Base-by-base conservation (phyloP, 129 eudicot genomes). In the Oenanthe sinensis region DNA sequence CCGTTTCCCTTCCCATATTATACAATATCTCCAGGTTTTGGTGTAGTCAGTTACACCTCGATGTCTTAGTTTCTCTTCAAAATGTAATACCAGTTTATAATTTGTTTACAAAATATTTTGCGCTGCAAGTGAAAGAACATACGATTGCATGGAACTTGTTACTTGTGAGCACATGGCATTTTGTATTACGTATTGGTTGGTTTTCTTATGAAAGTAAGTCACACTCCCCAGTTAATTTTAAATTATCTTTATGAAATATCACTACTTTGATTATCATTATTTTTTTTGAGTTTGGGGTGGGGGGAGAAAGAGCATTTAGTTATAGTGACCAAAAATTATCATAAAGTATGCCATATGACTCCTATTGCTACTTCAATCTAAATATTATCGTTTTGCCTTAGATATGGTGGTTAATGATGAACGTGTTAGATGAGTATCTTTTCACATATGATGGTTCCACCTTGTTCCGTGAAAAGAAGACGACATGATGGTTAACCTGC, bases 371-470 rank as follows among this genome's bases (percentile, higher is more conserved):
- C 24, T 28, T 65, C 30, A 65, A 12, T 30, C 65, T 19, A 5
- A 20, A 4, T 17, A 24, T 19, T 48, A 20, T 55, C 39, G 37
- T n/a, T 14, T 69, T 26, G 76, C 5, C 20, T 42, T 19, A 22
- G 22, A 22, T 17, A 71, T 16, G 75, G 46, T 71, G 11, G 50
- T 71, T 42, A 42, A 71, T n/a, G 24, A 22, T 22, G 30, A 42
- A 42, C 75, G 20, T 72, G 36, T 22, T 72, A 14, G 54, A 72
- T 72, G 33, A 72, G 76, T 43, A 43, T 72, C 76, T 43, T 72
- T 72, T 15, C 7, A 20, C 50, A 22, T 42, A 26, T 72, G 20
- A 20, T 60, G 17, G 76, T 70, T 5, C 15, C n/a, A 26, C 47
- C 24, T 16, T 70, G 22, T 70, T 22, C 15, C 14, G 20, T 33